These are phyloP conservation scores for Cornus florida DNA, from an alignment of 148 eudicot genomes.

Conservation along the genomic window DNA sequence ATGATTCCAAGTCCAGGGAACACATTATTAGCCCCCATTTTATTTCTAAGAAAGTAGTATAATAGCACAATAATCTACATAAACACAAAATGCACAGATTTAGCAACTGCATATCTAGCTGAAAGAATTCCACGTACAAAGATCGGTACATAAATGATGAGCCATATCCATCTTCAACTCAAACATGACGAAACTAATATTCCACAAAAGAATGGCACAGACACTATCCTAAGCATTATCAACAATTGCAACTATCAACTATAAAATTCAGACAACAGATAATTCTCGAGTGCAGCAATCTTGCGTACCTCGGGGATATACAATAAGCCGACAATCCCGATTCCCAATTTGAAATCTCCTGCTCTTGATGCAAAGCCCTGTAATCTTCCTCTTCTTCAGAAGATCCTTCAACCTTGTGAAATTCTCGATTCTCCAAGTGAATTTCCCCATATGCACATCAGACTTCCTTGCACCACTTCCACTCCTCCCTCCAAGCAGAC, in stretches of 20 bases:
- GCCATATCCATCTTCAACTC: slow-evolving; percentile 5
- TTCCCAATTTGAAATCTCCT: slow-evolving; percentile 97
- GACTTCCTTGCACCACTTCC: slow-evolving; percentile 68
- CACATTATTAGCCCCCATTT: background rate
- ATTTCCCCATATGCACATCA: slow-evolving; percentile 88
- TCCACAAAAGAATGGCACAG: background rate
- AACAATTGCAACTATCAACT: background rate
- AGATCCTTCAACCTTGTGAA: slow-evolving; percentile 93
- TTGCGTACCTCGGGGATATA: slow-evolving; percentile 90
- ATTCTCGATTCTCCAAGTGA: slow-evolving; percentile 95
- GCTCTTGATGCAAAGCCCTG: slow-evolving; percentile 98
- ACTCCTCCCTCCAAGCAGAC: slow-evolving; percentile 54
- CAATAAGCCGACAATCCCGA: slow-evolving; percentile 95
- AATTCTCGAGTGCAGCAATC: slow-evolving; percentile 10
- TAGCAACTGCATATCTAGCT: slow-evolving; percentile 7
- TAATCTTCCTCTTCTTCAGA: slow-evolving; percentile 93
- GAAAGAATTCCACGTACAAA: background rate
- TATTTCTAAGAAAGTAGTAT: background rate
- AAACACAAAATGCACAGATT: background rate
- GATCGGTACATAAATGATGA: slow-evolving; percentile 5
- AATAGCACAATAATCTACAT: slow-evolving; percentile 5
- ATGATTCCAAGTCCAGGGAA: background rate
- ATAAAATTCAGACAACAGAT: slow-evolving; percentile 4
- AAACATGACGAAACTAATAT: background rate
- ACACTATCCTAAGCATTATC: background rate